Conservation (phyloP, 2,329 filamentous ascomycete species). For the Exophiala xenobiotica region DNA sequence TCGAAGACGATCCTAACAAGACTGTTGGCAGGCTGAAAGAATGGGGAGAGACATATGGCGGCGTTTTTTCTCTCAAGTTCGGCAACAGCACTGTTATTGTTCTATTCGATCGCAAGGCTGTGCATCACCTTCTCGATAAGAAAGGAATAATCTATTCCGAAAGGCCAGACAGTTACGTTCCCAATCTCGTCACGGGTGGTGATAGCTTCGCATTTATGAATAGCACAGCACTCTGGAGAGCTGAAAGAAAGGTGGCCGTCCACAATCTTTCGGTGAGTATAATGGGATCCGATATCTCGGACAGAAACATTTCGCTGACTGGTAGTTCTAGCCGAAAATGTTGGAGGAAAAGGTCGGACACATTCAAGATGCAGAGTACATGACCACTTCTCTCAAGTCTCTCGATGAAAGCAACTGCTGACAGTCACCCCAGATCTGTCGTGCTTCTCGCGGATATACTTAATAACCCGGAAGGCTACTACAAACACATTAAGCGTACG, state of each 20-base stretch:
- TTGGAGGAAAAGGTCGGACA: constrained; percentile 11
- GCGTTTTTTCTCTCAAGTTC: constrained; percentile 11
- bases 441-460: constrained; percentile 15
- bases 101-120: constrained; percentile 10
- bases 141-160: constrained; percentile 11
- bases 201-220: constrained; percentile 18
- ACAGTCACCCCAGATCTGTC: constrained; percentile 5
- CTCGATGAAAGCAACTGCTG: background rate
- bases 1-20: background rate
- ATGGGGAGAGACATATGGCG: constrained; percentile 7
- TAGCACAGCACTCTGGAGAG: constrained; percentile 14
- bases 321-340: constrained; percentile 1
- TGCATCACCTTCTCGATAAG: constrained; percentile 10
- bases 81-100: constrained; percentile 3
- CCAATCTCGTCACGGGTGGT: constrained; percentile 9
- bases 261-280: constrained; percentile 13
- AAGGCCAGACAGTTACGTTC: constrained; percentile 9
- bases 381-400: background rate
- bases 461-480: constrained; percentile 15
- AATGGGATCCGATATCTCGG: background rate
- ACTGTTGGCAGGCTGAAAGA: constrained; percentile 5
- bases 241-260: constrained; percentile 14
- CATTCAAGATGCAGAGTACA: constrained; percentile 17
- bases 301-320: constrained; percentile 2
- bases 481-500: constrained; percentile 23